Evolutionary conservation across 2,329 filamentous ascomycete species (phyloP).

Genomic region (Pyricularia pennisetigena): DNA sequence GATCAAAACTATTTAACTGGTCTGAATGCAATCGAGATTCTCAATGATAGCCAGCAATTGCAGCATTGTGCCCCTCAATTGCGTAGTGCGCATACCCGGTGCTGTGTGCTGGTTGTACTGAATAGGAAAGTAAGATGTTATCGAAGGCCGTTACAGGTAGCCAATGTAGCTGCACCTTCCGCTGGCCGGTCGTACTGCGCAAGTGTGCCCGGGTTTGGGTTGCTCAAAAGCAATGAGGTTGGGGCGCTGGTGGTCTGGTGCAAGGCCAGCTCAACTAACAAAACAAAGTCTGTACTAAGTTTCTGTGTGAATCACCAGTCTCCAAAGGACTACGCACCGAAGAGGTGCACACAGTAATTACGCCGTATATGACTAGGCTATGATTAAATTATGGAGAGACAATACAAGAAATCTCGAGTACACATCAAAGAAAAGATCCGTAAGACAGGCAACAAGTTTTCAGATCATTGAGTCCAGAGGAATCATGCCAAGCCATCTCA

Average conservation of each 20-base stretch:
- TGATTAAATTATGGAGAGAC: not conserved
- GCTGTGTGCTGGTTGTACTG: no score
- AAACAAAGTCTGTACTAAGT: not conserved
- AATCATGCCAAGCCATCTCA: not conserved
- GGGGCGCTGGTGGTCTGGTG: not conserved
- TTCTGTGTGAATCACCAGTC: not conserved
- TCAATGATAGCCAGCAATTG: no score
- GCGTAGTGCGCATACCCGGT: no score
- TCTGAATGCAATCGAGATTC: no score
- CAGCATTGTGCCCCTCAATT: no score
- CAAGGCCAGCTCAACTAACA: not conserved
- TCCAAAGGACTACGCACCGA: not conserved
- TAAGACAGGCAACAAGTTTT: not conserved
- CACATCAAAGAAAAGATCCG: not conserved
- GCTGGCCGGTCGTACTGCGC: not conserved
- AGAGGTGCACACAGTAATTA: not conserved
- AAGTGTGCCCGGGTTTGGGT: not conserved
- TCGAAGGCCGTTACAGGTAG: no score
- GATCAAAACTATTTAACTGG: no score
- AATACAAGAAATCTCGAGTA: not conserved
- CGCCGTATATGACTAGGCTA: not conserved
- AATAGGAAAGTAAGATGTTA: no score
- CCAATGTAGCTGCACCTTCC: not conserved
- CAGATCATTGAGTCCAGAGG: not conserved
- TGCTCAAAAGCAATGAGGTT: not conserved